phyloP scores from a whole-genome alignment of 108 stramenopile genomes.

The Skeletonema tropicum region DNA sequence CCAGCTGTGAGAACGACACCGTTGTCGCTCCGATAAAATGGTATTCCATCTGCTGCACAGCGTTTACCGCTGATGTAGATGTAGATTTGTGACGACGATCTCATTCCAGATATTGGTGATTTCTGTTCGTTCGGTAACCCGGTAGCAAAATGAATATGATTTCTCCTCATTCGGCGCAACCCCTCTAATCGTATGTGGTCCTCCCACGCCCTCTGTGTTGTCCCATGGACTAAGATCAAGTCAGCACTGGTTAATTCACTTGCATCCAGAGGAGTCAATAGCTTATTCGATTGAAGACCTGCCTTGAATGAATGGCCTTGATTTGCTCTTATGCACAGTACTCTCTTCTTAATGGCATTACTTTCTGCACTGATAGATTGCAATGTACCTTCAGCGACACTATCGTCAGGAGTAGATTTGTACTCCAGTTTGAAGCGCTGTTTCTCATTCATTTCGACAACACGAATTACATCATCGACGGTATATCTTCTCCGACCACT shows the following conservation, averaged over 20 bases:
- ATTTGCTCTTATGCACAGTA: constrained; percentile 84
- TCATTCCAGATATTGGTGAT: constrained; percentile 85
- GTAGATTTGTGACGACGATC: constrained; percentile 61
- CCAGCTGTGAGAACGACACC: constrained; percentile 80
- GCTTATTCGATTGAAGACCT: constrained; percentile 51
- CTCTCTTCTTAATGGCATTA: not conserved
- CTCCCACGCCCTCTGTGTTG: constrained; percentile 67
- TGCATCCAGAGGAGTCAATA: constrained; percentile 54
- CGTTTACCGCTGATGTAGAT: constrained; percentile 64
- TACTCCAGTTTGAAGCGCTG: constrained; percentile 64
- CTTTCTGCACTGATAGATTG: not conserved
- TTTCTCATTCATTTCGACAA: constrained; percentile 75
- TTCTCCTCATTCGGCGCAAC: constrained; percentile 71
- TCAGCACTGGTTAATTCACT: constrained; percentile 50
- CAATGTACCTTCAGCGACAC: not conserved
- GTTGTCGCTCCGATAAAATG: constrained; percentile 73
- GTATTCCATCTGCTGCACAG: constrained; percentile 71
- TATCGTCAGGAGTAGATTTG: constrained; percentile 14
- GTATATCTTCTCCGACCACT: constrained; percentile 33
- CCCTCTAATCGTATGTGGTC: constrained; percentile 62
- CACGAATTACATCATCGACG: constrained; percentile 51
- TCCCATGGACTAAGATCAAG: constrained; percentile 72
- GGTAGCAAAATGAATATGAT: constrained; percentile 85
- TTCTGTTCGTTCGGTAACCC: constrained; percentile 55
- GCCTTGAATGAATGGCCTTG: constrained; percentile 77